Conservation (phyloP, 768 basidiomycete genomes). For the Podaxis sp. region DNA sequence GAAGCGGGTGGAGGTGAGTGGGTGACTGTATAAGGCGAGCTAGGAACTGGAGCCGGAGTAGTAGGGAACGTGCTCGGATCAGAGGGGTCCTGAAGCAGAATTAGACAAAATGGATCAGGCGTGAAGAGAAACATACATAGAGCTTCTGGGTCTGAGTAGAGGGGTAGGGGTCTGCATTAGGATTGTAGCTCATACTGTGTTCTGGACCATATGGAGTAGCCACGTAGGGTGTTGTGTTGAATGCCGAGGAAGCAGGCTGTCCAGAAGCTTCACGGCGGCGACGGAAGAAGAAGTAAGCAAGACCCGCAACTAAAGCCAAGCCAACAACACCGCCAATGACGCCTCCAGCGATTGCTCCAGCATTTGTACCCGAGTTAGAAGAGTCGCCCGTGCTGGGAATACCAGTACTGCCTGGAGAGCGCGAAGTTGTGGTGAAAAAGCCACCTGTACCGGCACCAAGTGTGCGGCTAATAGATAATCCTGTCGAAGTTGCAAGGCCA, state of each 20-base stretch:
- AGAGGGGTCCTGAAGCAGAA: constrained; percentile 31
- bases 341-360: constrained; percentile 54
- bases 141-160: constrained; percentile 30
- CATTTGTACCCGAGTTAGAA: constrained; percentile 11
- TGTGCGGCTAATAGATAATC: constrained; percentile 14
- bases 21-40: constrained; percentile 16
- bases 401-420: background rate
- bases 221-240: constrained; percentile 9
- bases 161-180: constrained; percentile 20
- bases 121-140: constrained; percentile 33
- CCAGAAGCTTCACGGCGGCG: constrained; percentile 11
- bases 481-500: constrained; percentile 24
- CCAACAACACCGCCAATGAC: constrained; percentile 54
- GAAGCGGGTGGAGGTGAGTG: constrained; percentile 14
- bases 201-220: constrained; percentile 20
- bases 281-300: constrained; percentile 32
- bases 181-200: constrained; percentile 22
- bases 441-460: background rate
- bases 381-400: background rate
- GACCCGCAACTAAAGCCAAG: constrained; percentile 41
- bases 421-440: background rate
- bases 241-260: constrained; percentile 16
- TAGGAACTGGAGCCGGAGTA: constrained; percentile 11
- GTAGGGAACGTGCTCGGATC: constrained; percentile 44
- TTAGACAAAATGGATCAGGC: constrained; percentile 3